phyloP scores from a whole-genome alignment of 2,329 filamentous ascomycete species.

The Sporothrix brunneoviolacea region DNA sequence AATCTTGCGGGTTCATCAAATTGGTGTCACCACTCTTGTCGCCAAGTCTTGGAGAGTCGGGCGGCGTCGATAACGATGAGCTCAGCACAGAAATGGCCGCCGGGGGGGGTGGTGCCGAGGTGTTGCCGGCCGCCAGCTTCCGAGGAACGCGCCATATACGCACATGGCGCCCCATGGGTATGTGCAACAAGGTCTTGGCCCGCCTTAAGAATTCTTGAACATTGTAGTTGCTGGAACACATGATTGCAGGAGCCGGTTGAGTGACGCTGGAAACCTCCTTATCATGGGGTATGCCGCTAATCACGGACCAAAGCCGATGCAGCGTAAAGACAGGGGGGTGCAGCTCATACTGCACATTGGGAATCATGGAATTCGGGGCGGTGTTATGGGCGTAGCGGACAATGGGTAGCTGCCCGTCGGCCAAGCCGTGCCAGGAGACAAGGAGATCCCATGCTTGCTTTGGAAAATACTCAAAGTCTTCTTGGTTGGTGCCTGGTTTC shows the following conservation, averaged over 20 bases:
- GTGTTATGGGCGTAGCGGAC: constrained; percentile 73
- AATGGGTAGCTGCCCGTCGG: constrained; percentile 63
- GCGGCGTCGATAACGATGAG: constrained; percentile 22
- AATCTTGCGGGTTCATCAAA: constrained; percentile 20
- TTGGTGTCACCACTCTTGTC: constrained; percentile 3
- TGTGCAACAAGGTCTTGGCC: constrained; percentile 60
- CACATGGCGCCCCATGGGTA: constrained; percentile 66
- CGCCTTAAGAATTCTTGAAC: constrained; percentile 71
- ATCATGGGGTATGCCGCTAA: constrained; percentile 49
- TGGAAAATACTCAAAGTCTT: constrained; percentile 72
- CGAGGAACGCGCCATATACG: constrained; percentile 64
- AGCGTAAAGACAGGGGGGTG: constrained; percentile 80
- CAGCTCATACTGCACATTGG: constrained; percentile 74
- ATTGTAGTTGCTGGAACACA: constrained; percentile 63
- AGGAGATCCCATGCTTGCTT: constrained; percentile 76
- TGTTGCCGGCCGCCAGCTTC: constrained; percentile 30
- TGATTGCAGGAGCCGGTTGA: constrained; percentile 56
- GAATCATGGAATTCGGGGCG: constrained; percentile 46
- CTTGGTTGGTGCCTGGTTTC: constrained; percentile 58
- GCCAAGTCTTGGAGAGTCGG: constrained; percentile 20
- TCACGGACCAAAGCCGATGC: constrained; percentile 64
- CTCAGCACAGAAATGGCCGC: not conserved
- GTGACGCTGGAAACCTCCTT: constrained; percentile 55
- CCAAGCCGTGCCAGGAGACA: constrained; percentile 73
- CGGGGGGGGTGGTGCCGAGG: not conserved